These are phyloP conservation scores for Begonia peltatifolia DNA, from an alignment of 306 rosid genomes.

Conservation along the genomic window DNA sequence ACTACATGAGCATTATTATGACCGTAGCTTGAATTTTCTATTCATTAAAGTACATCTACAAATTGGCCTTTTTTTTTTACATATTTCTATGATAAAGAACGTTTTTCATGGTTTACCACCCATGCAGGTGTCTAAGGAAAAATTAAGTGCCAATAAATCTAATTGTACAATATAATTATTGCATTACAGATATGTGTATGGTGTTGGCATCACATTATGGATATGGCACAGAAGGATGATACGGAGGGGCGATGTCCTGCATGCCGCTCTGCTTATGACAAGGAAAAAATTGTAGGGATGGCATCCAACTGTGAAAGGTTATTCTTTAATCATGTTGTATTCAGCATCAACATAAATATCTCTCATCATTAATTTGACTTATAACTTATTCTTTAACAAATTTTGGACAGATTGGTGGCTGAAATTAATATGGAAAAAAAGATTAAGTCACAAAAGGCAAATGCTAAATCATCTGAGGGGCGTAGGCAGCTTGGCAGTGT, in stretches of 20 bases:
- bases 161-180: too few species aligned
- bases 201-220: conserved; percentile 99
- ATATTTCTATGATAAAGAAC: too few species aligned
- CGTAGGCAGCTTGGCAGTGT: conserved; percentile 92
- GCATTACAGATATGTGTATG: conserved; percentile 80
- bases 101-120: too few species aligned
- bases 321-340: conserved; percentile 8
- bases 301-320: conserved; percentile 81
- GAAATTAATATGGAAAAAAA: conserved; percentile 65
- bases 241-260: conserved; percentile 97
- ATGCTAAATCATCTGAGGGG: conserved; percentile 74
- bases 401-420: conserved; percentile 39
- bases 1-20: too few species aligned
- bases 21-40: too few species aligned
- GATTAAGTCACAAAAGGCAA: conserved; percentile 65
- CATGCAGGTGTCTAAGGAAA: too few species aligned
- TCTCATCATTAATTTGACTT: too few species aligned
- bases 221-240: conserved; percentile 95
- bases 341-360: too few species aligned
- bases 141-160: too few species aligned
- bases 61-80: too few species aligned
- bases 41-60: too few species aligned
- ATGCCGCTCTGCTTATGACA: conserved; percentile 85
- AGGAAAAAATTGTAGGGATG: conserved; percentile 90
- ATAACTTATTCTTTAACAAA: neutral